Percentiles rank a stretch among this genome's conserved stretches.
Conservation (phyloP, 352 stramenopile genomes). For the Pythium insidiosum region DNA sequence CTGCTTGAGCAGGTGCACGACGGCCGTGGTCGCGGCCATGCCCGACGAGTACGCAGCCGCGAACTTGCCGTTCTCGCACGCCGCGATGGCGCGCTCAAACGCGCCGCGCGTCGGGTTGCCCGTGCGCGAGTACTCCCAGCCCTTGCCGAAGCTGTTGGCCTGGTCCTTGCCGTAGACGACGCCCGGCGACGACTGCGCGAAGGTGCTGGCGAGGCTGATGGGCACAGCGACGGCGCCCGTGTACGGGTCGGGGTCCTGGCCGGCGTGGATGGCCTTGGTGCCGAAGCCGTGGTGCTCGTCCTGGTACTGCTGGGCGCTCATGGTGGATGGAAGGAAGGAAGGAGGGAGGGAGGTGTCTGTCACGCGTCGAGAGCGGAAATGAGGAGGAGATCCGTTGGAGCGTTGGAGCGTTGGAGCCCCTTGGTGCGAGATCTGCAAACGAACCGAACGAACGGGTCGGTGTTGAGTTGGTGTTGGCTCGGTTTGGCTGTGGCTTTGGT, state of each 20-base stretch:
- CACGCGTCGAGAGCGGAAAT: constrained; percentile 5
- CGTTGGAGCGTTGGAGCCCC: constrained; percentile 1
- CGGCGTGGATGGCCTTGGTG: constrained; percentile 78
- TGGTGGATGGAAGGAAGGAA: constrained; percentile 4
- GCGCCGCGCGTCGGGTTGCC: constrained; percentile 95
- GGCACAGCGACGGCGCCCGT: constrained; percentile 81
- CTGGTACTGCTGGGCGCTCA: constrained; percentile 50
- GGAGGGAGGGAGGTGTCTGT: no score
- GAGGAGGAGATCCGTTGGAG: background rate
- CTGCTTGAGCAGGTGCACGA: constrained; percentile 84
- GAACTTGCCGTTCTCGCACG: constrained; percentile 88
- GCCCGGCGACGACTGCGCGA: constrained; percentile 67
- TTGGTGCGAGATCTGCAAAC: no score
- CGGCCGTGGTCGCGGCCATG: constrained; percentile 83
- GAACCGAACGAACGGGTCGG: no score
- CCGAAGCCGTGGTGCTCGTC: constrained; percentile 80
- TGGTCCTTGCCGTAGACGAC: constrained; percentile 71
- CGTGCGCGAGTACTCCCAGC: constrained; percentile 92
- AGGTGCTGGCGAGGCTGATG: constrained; percentile 91
- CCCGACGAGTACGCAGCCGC: constrained; percentile 87
- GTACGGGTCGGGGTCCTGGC: constrained; percentile 67
- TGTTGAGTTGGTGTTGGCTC: no score
- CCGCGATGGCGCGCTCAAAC: constrained; percentile 89
- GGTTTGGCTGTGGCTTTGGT: no score
- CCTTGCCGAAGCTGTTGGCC: constrained; percentile 90